Evolutionary conservation across 2,329 filamentous ascomycete species (phyloP).

Genomic region (Colletotrichum cereale): DNA sequence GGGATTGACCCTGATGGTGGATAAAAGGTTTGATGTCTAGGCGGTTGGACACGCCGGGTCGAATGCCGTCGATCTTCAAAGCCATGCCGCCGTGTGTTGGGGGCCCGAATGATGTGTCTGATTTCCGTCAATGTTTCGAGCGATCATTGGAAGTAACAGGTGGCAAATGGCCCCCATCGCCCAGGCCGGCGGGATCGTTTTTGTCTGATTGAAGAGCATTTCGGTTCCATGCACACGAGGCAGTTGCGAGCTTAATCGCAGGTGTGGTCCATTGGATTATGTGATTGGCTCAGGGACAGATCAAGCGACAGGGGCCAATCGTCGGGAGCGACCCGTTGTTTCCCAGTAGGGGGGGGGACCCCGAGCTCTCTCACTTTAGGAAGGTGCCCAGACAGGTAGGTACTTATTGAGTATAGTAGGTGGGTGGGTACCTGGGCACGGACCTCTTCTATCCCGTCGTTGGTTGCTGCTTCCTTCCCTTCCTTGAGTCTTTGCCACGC

Average conservation of each 20-base stretch:
- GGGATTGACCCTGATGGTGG: constrained; percentile 18
- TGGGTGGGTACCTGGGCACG: constrained; percentile 10
- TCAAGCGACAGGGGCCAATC: constrained; percentile 22
- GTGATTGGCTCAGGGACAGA: constrained; percentile 24
- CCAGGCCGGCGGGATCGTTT: not conserved
- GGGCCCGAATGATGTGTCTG: constrained; percentile 5
- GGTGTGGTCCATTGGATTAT: constrained; percentile 18
- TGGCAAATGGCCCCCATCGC: constrained; percentile 12
- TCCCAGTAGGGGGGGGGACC: constrained; percentile 30
- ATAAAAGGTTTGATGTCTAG: not conserved
- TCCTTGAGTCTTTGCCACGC: not conserved
- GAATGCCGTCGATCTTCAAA: not conserved
- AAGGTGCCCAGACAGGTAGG: not conserved
- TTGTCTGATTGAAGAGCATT: constrained; percentile 1
- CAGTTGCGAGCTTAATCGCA: constrained; percentile 36
- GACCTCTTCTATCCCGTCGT: not conserved
- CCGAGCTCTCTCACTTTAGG: constrained; percentile 1
- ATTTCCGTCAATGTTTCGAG: constrained; percentile 3
- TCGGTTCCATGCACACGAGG: constrained; percentile 35
- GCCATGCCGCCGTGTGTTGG: not conserved
- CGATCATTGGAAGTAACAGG: constrained; percentile 13
- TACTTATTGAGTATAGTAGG: too few species aligned
- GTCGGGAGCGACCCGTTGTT: constrained; percentile 39
- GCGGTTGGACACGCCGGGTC: not conserved
- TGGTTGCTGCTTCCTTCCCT: not conserved